These are phyloP conservation scores for Betula pendula DNA, from an alignment of 306 rosid genomes.

Conservation along the genomic window DNA sequence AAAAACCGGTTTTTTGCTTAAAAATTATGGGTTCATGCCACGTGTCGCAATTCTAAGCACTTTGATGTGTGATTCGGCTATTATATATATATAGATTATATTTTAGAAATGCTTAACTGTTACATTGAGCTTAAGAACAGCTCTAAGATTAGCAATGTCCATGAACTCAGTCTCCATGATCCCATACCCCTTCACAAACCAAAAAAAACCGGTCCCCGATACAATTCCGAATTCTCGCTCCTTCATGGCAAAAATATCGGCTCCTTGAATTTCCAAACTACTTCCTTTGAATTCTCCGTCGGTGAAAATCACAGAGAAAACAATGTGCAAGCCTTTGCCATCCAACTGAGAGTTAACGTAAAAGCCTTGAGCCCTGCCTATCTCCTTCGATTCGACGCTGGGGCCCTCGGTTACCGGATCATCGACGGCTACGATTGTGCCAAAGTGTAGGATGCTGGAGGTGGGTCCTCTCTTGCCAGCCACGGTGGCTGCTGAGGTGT, in stretches of 20 bases:
- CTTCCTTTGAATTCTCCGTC: slow-evolving; percentile 55
- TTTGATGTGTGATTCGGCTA: too few species aligned
- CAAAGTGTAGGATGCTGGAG: slow-evolving; percentile 52
- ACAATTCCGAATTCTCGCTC: slow-evolving; percentile 52
- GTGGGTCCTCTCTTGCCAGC: slow-evolving; percentile 44
- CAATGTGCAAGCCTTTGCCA: slow-evolving; percentile 52
- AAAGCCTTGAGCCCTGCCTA: slow-evolving; percentile 64
- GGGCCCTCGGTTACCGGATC: slow-evolving; percentile 59
- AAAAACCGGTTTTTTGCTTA: too few species aligned
- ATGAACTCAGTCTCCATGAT: slow-evolving; percentile 56
- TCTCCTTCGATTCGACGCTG: slow-evolving; percentile 33
- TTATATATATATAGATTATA: neutral
- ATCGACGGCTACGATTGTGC: slow-evolving; percentile 54
- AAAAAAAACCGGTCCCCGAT: slow-evolving; percentile 65
- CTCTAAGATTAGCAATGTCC: slow-evolving; percentile 50
- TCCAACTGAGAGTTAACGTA: slow-evolving; percentile 56
- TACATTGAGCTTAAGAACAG: slow-evolving; percentile 51
- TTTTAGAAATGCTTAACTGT: slow-evolving; percentile 45
- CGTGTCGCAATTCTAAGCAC: too few species aligned
- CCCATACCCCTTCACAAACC: slow-evolving; percentile 60
- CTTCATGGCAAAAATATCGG: slow-evolving; percentile 39
- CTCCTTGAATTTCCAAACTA: slow-evolving; percentile 59
- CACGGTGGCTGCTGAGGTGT: slow-evolving; percentile 44
- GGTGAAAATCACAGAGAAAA: slow-evolving; percentile 54
- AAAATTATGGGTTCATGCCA: too few species aligned